Conservation (phyloP, 2,329 filamentous ascomycete genomes). For the Botrytis elliptica region DNA sequence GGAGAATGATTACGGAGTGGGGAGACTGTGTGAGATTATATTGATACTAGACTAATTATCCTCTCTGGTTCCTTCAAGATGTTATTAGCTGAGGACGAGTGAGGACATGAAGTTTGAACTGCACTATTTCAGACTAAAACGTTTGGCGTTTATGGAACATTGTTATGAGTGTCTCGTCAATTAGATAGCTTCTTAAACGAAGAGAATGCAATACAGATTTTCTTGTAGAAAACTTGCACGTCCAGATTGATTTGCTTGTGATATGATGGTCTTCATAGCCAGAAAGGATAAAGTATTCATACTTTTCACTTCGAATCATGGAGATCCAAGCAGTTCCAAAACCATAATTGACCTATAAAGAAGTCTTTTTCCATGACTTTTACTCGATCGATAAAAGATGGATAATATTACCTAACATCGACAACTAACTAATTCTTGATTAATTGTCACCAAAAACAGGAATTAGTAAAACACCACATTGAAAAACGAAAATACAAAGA, state of each 20-base stretch:
- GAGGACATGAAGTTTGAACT: background rate
- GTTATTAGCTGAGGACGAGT: background rate
- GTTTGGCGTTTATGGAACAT: background rate
- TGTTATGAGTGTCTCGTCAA: background rate
- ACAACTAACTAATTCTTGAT: background rate
- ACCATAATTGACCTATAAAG: background rate
- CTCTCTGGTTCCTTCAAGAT: background rate
- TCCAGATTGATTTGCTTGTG: background rate
- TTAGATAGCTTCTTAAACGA: background rate
- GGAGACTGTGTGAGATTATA: background rate
- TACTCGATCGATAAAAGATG: no score
- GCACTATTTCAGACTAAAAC: background rate
- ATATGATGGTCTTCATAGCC: background rate
- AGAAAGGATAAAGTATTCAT: background rate
- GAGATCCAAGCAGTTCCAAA: background rate
- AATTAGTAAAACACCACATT: background rate
- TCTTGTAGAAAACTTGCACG: background rate
- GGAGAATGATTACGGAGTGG: background rate
- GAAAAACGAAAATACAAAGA: background rate
- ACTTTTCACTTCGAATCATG: background rate
- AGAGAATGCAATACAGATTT: accelerated
- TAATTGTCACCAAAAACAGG: no score
- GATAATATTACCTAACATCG: background rate
- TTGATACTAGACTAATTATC: background rate
- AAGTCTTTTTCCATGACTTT: background rate